Percentiles rank a stretch among this genome's conserved stretches.
These are phyloP conservation scores for Eutrema yunnanense DNA, from an alignment of 345 rosid genomes.

Conservation along the genomic window DNA sequence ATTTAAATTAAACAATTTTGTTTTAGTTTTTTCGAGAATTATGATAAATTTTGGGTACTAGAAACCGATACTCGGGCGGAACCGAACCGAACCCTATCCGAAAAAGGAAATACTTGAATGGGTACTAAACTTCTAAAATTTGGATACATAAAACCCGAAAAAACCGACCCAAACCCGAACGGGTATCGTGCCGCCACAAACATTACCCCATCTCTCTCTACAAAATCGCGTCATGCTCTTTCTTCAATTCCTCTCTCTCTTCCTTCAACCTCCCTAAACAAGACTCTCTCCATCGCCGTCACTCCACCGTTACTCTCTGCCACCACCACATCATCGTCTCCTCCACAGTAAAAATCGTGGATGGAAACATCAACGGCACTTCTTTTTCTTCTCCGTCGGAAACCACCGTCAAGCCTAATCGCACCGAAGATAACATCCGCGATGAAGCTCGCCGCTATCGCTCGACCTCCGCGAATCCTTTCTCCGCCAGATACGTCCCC, in stretches of 20 bases:
- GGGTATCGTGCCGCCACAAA: constrained; percentile 2
- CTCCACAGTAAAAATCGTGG: background rate
- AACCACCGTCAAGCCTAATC: background rate
- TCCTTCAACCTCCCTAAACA: constrained; percentile 5
- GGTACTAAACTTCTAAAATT: too few species aligned
- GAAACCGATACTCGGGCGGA: too few species aligned
- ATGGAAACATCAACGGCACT: background rate
- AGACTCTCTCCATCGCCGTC: background rate
- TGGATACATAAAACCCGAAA: too few species aligned
- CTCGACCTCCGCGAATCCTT: background rate
- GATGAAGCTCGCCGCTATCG: constrained; percentile 15
- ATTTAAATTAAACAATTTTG: too few species aligned
- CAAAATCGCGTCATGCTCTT: constrained; percentile 2
- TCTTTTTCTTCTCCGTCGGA: background rate
- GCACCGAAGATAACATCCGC: constrained; percentile 14
- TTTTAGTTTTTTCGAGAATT: too few species aligned
- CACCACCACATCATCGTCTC: constrained; percentile 3
- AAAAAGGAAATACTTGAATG: too few species aligned
- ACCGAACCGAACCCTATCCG: too few species aligned
- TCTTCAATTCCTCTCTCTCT: constrained; percentile 2
- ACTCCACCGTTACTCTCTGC: too few species aligned
- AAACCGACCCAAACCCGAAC: too few species aligned
- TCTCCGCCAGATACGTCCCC: constrained; percentile 39
- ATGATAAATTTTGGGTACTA: too few species aligned
- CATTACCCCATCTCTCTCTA: background rate